Evolutionary conservation across 1,139 yeast genomes (phyloP).

Genomic region (Suhomyces anneliseae): DNA sequence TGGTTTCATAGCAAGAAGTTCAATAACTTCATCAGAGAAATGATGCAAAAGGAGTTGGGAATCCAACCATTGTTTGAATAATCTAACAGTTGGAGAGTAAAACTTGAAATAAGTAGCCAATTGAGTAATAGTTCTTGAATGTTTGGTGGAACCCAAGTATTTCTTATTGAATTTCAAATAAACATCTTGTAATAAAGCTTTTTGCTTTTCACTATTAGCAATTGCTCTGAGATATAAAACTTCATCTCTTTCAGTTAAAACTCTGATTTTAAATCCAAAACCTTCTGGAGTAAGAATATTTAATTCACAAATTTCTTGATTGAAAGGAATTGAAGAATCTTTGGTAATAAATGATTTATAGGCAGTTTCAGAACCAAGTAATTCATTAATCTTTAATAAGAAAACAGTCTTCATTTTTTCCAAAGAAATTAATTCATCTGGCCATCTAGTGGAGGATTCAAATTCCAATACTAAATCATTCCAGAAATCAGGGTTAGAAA

Average conservation of each 20-base stretch:
- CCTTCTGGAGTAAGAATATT: slow-evolving; percentile 84
- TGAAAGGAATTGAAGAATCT: slow-evolving; percentile 68
- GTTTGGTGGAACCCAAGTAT: slow-evolving; percentile 72
- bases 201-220: slow-evolving; percentile 57
- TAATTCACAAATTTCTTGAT: slow-evolving; percentile 56
- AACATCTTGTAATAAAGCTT: slow-evolving; percentile 58
- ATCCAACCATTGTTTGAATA: slow-evolving; percentile 88
- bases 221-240: slow-evolving; percentile 68
- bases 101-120: slow-evolving; percentile 72
- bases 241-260: slow-evolving; percentile 82
- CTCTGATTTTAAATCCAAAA: slow-evolving; percentile 72
- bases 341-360: slow-evolving; percentile 60
- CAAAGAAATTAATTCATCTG: slow-evolving; percentile 80
- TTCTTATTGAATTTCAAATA: slow-evolving; percentile 66
- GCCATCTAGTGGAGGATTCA: slow-evolving; percentile 93
- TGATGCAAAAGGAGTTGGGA: slow-evolving; percentile 65
- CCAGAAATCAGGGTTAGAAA: slow-evolving; percentile 74
- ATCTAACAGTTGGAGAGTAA: slow-evolving; percentile 76
- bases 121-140: slow-evolving; percentile 73
- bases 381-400: slow-evolving; percentile 67
- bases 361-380: slow-evolving; percentile 49
- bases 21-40: slow-evolving; percentile 75
- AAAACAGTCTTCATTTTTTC: slow-evolving; percentile 93
- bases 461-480: slow-evolving; percentile 81
- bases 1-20: slow-evolving; percentile 76